Evolutionary conservation across 805 yeast species (phyloP).

Genomic region (Starmerella gropengiesseri): DNA sequence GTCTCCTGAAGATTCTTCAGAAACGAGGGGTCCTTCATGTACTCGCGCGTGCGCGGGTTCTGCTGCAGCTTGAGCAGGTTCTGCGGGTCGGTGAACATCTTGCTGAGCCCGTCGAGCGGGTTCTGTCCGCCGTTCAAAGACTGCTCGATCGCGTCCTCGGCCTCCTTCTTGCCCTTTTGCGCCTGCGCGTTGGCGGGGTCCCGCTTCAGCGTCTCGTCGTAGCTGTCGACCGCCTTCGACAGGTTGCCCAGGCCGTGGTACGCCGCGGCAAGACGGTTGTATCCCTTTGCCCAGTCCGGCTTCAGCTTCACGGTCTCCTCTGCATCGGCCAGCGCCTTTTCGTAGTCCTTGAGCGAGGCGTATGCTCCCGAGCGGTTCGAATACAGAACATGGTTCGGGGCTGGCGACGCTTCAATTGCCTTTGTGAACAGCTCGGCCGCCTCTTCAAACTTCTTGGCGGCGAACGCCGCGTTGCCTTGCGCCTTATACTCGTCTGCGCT

Average conservation of each 20-base stretch:
- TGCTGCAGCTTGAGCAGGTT: constrained; percentile 60
- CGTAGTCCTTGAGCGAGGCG: constrained; percentile 66
- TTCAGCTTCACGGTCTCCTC: constrained; percentile 69
- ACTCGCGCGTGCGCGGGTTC: constrained; percentile 79
- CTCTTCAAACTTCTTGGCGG: constrained; percentile 68
- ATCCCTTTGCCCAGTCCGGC: constrained; percentile 90
- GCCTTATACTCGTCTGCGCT: constrained; percentile 43
- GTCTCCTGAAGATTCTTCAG: constrained; percentile 49
- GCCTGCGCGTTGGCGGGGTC: constrained; percentile 87
- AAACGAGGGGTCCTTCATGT: constrained; percentile 78
- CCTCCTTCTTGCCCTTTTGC: constrained; percentile 62
- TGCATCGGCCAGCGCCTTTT: constrained; percentile 74
- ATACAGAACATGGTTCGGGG: constrained; percentile 83
- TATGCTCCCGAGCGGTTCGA: constrained; percentile 91
- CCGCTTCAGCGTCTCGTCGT: constrained; percentile 75
- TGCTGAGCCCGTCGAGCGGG: constrained; percentile 65
- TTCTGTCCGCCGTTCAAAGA: constrained; percentile 36
- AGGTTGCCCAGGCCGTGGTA: constrained; percentile 72
- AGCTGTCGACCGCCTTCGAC: constrained; percentile 91
- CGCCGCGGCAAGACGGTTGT: constrained; percentile 89
- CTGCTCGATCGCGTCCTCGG: constrained; percentile 47
- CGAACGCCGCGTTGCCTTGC: constrained; percentile 86
- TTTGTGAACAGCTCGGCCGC: constrained; percentile 74
- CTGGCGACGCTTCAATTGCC: constrained; percentile 65
- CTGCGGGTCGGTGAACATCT: constrained; percentile 70